These are phyloP conservation scores for Carex pumila DNA, from an alignment of 176 grass and related monocot species.

Conservation along the genomic window DNA sequence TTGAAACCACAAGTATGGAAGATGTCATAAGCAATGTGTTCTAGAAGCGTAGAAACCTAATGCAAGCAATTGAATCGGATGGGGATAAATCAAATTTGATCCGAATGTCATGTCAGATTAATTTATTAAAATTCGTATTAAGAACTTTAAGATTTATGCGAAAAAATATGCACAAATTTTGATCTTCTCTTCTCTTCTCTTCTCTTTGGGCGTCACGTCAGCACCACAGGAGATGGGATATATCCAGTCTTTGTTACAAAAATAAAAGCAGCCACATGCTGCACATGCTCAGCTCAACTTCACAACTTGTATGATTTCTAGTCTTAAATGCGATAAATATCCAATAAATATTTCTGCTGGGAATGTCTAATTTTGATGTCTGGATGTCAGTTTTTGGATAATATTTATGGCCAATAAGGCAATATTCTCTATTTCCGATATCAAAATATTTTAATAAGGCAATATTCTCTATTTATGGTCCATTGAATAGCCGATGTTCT, in stretches of 20 bases:
- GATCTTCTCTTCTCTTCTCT: too few relatives aligned
- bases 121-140: too few relatives aligned
- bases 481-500: not conserved
- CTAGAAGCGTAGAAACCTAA: too few relatives aligned
- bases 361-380: not conserved
- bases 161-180: too few relatives aligned
- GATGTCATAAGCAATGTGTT: not conserved
- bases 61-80: not conserved
- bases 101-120: too few relatives aligned
- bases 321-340: not conserved
- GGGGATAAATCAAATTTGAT: too few relatives aligned
- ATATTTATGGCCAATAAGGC: not conserved
- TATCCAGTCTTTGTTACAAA: not conserved
- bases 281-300: not conserved
- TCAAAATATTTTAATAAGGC: not conserved
- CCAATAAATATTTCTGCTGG: not conserved
- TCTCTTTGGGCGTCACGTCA: not conserved
- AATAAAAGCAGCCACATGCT: not conserved
- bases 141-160: too few relatives aligned
- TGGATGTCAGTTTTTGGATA: not conserved
- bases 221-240: not conserved
- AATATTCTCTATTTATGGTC: not conserved
- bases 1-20: not conserved
- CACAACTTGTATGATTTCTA: slow-evolving; percentile 1
- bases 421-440: not conserved